Evolutionary conservation across 306 rosid genomes (phyloP).

Genomic region (Psophocarpus tetragonolobus): DNA sequence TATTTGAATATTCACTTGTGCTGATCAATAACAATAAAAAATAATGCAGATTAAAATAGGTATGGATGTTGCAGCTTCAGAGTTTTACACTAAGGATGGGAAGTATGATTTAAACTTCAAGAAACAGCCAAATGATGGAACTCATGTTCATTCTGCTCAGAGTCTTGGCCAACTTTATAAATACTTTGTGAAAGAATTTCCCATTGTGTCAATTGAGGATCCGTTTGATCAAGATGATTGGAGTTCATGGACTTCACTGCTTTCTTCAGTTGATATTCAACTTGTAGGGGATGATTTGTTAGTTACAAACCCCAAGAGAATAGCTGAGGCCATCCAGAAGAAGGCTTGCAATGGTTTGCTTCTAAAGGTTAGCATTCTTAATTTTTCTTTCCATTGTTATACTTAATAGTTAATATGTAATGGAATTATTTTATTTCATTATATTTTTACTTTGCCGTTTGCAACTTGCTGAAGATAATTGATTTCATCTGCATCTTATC

Average conservation of each 20-base stretch:
- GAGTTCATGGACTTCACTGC: conserved; percentile 89
- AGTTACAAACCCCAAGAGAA: conserved; percentile 94
- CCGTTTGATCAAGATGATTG: conserved; percentile 99
- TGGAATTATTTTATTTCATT: not conserved
- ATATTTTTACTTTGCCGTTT: not conserved
- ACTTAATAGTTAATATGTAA: not conserved
- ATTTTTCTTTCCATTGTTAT: not conserved
- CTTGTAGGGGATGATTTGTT: conserved; percentile 95
- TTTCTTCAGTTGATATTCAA: conserved; percentile 90
- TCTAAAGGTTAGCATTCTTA: conserved; percentile 65
- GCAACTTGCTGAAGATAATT: not conserved
- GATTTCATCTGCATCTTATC: not conserved
- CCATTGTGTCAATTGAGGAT: conserved; percentile 95
- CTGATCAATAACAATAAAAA: conserved; percentile 15
- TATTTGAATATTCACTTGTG: conserved; percentile 15
- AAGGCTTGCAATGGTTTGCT: conserved; percentile 96
- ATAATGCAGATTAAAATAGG: conserved; percentile 90
- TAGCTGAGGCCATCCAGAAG: conserved; percentile 80
- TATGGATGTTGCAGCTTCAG: conserved; percentile 99
- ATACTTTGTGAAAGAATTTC: conserved; percentile 86
- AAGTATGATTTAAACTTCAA: conserved; percentile 87
- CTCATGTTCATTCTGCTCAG: conserved; percentile 77
- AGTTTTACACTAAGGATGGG: conserved; percentile 82
- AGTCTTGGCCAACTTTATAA: conserved; percentile 75
- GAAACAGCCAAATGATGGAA: conserved; percentile 93